Base-by-base conservation (phyloP, 2,329 filamentous ascomycete genomes). In the Coccinonectria pachysandricola region DNA sequence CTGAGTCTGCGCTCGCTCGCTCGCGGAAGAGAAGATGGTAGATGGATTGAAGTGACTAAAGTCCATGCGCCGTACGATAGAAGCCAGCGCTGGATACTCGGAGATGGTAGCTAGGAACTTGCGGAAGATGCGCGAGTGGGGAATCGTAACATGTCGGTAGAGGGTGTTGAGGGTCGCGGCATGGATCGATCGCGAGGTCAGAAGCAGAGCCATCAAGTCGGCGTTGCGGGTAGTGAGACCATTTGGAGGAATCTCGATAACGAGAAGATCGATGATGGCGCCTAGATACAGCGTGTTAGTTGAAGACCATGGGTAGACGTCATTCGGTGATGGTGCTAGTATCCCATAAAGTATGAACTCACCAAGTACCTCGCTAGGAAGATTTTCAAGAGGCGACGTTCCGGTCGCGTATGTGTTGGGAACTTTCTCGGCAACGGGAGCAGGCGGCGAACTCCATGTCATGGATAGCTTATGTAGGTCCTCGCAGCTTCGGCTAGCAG, bases 11-110 rank as follows among this genome's bases (percentile, higher is more conserved):
- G 71, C 68, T 32, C 83, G 77, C 66, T 85, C 79, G 51, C 75
- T 74, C 39, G 75, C 78, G 10, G 79, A 84, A 34, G 72, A 71
- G 47, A 86, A 85, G 37, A 85, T 65, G 29, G 79, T 79, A 28
- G 79, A 75, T 12, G 81, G 82, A 50, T 84, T 87, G 57, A 87
- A 87, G 60, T 87, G 82, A 36, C 80, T 86, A 46, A 91, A 87
- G 57, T 91, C 83, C 23, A 88, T 61, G 26, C 83, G 77, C 31
- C 79, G 75, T 22, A 88, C 80, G 43, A 87, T 74, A 20, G 74
- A 78, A 23, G 82, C 83, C 28, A 87, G 63, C 7, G 74, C 63
- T 3, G 74, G 71, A 49, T 86, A 75, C 32, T 69, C 59, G 23
- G 63, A 60, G 38, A 88, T 64, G 45, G 83, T 81, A 31, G 65